phyloP scores from a whole-genome alignment of 495 filamentous ascomycete species.

The Penicillium psychrofluorescens region DNA sequence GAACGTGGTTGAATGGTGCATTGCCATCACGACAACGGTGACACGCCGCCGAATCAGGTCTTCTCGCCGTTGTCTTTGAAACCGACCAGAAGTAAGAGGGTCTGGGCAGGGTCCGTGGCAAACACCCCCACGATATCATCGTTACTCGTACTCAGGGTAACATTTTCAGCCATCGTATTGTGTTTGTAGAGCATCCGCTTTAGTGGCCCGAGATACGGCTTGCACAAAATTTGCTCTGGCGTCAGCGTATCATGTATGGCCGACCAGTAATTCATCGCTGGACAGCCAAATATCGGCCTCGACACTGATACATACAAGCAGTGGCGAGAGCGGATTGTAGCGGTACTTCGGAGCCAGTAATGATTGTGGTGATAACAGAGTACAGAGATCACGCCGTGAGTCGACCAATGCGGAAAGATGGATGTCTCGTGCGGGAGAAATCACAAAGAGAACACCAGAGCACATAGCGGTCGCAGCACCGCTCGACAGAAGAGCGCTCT shows the following conservation, averaged over 20 bases:
- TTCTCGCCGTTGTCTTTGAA: constrained; percentile 25
- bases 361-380: constrained; percentile 60
- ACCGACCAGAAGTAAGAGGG: constrained; percentile 27
- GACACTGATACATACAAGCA: constrained; percentile 56
- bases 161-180: neutral
- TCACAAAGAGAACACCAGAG: constrained; percentile 3
- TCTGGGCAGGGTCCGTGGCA: constrained; percentile 25
- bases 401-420: constrained; percentile 7
- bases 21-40: constrained; percentile 55
- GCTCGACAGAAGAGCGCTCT: neutral
- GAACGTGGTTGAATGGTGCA: constrained; percentile 36
- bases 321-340: constrained; percentile 43
- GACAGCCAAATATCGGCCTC: constrained; percentile 72
- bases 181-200: constrained; percentile 22
- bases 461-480: constrained; percentile 1
- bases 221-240: constrained; percentile 28
- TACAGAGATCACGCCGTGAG: constrained; percentile 6
- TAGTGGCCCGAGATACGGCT: constrained; percentile 60
- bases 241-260: constrained; percentile 12
- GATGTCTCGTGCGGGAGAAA: neutral
- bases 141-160: neutral
- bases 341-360: constrained; percentile 53
- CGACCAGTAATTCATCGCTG: constrained; percentile 44
- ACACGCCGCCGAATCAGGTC: constrained; percentile 41
- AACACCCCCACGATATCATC: constrained; percentile 47